These are phyloP conservation scores for Chytridium lagenaria DNA, from an alignment of 371 early-diverging fungal species.

Conservation along the genomic window DNA sequence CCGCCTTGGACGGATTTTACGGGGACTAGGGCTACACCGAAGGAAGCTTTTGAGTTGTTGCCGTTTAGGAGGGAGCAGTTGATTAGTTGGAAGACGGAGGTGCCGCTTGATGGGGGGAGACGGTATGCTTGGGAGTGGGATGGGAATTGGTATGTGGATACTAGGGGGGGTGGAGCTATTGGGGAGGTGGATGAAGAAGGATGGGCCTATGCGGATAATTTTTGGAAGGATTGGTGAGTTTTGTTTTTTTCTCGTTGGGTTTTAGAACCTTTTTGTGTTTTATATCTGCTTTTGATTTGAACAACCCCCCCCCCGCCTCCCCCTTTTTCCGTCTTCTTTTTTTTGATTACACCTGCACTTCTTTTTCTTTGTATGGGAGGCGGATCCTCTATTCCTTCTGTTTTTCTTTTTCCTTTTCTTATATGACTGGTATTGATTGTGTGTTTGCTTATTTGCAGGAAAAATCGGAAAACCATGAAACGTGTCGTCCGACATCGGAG, in stretches of 20 bases:
- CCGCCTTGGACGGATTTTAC: slow-evolving; percentile 34
- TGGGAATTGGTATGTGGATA: slow-evolving; percentile 29
- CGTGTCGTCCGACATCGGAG: slow-evolving; percentile 32
- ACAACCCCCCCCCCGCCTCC: background rate
- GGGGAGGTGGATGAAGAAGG: slow-evolving; percentile 31
- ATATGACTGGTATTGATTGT: too few relatives aligned
- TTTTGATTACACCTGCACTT: too few relatives aligned
- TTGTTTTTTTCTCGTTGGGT: background rate
- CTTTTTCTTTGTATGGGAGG: too few relatives aligned
- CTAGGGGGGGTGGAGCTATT: background rate
- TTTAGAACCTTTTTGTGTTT: background rate
- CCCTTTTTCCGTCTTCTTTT: too few relatives aligned
- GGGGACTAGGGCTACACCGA: slow-evolving; percentile 27
- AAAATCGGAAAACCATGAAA: slow-evolving; percentile 34
- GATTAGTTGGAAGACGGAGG: slow-evolving; percentile 16
- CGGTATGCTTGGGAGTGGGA: slow-evolving; percentile 42
- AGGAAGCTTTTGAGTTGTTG: slow-evolving; percentile 29
- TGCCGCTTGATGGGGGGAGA: slow-evolving; percentile 16
- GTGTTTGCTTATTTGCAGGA: too few relatives aligned
- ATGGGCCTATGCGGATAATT: slow-evolving; percentile 38
- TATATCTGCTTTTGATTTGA: too few relatives aligned
- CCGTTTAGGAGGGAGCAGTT: slow-evolving; percentile 28
- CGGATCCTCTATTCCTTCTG: too few relatives aligned
- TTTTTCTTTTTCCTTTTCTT: too few relatives aligned
- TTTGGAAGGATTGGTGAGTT: slow-evolving; percentile 35